Percentiles rank a stretch among this genome's conserved stretches.
Evolutionary conservation across 2,329 filamentous ascomycete genomes (phyloP).

Genomic region (Talaromyces sp.): DNA sequence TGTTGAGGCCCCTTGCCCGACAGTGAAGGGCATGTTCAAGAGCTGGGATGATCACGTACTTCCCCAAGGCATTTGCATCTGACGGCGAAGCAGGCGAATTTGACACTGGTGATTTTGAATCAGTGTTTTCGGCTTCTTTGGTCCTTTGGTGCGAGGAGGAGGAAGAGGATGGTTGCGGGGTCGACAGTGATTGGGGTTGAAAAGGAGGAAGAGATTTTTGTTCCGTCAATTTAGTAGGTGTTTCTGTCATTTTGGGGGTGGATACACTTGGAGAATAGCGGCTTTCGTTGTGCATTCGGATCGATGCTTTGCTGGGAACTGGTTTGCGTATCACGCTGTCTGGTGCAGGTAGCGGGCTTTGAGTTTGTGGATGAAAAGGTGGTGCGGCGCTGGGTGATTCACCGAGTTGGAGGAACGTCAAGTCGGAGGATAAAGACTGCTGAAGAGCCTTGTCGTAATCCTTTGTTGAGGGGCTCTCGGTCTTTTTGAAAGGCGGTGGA

Average conservation of each 20-base stretch:
- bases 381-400: conserved; percentile 17
- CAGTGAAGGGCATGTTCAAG: conserved; percentile 85
- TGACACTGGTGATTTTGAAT: conserved; percentile 46
- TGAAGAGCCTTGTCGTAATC: conserved; percentile 40
- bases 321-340: conserved; percentile 21
- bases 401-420: conserved; percentile 35
- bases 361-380: conserved; percentile 4
- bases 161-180: conserved; percentile 6
- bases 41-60: conserved; percentile 78
- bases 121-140: conserved; percentile 10
- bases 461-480: conserved; percentile 31
- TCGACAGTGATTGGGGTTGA: conserved; percentile 15
- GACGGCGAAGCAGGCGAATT: conserved; percentile 66
- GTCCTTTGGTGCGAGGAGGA: neutral
- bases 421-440: conserved; percentile 36
- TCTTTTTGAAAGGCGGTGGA: conserved; percentile 31
- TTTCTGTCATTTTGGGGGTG: conserved; percentile 10
- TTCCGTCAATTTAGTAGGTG: conserved; percentile 14
- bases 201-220: conserved; percentile 25
- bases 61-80: conserved; percentile 6
- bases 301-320: conserved; percentile 23
- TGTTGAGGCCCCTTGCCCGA: conserved; percentile 56
- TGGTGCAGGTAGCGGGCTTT: conserved; percentile 12
- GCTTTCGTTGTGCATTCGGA: conserved; percentile 16
- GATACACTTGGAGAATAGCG: conserved; percentile 22